Evolutionary conservation across 2,329 filamentous ascomycete species (phyloP), one percentile per base, ranked within the genome.

Genomic region (Trichoderma harzianum): DNA sequence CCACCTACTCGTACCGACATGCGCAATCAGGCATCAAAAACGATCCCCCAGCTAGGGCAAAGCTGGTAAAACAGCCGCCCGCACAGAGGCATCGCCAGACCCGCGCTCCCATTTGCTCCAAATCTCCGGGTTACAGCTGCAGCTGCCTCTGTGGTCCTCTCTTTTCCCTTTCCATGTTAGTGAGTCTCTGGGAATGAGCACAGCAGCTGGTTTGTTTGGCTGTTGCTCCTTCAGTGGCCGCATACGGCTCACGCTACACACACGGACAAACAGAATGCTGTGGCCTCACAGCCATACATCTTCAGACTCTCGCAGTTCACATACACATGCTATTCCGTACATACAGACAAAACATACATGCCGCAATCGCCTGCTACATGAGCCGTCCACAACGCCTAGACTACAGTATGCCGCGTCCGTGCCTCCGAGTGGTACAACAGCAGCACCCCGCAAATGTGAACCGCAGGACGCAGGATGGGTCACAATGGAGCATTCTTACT

Each of bases 361-460:
- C 67, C 21, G 67, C 39, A 61, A 69, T 69, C 67, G 57, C 57
- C 64, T 30, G 67, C 60, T 69, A 69, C 39, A 62, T 53, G 67
- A 62, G 68, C 60, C 68, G 68, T 55, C 32, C 68, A 63, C 57
- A 70, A 60, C 57, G 57, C 47, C 58, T 57, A 26, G 43, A 64
- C 30, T 21, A 36, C 34, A 36, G 34, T 36, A 34, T 58, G 47
- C 58, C 57, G 64, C 57, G 43, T 32, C 70, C 47, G 51, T 63
- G 47, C 58, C 43, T 63, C 30, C 64, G 65, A 30, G 60, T 63
- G 43, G 57, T 47, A 68, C 64, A 63, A 32, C 57, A 69, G 65
- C 53, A 47, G 70, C 58, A 68, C 70, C 70, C 70, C 70, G 70
- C 70, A 72, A 71, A 69, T 63, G 70, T 61, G 70, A 69, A 72